These are phyloP conservation scores for Mycena rosella DNA, from an alignment of 768 basidiomycete genomes.

Conservation along the genomic window DNA sequence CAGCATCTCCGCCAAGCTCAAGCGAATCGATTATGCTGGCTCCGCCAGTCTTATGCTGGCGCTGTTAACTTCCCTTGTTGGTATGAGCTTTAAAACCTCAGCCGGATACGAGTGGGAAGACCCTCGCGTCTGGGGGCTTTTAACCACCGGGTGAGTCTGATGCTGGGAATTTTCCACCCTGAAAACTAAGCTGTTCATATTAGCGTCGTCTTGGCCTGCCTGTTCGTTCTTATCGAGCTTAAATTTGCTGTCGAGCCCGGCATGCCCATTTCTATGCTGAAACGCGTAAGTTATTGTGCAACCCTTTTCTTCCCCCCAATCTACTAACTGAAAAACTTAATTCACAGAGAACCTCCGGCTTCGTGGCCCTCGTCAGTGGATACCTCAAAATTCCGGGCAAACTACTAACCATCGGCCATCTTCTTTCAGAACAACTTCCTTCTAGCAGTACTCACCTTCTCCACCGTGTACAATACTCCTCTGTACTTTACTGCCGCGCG, in stretches of 20 bases:
- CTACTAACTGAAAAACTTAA: constrained; percentile 40
- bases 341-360: constrained; percentile 63
- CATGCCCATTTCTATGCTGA: constrained; percentile 63
- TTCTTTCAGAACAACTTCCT: constrained; percentile 26
- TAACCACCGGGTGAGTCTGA: constrained; percentile 41
- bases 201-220: constrained; percentile 55
- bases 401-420: not conserved
- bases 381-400: not conserved
- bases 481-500: constrained; percentile 75
- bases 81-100: constrained; percentile 30
- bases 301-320: constrained; percentile 41
- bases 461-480: constrained; percentile 73
- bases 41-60: constrained; percentile 67
- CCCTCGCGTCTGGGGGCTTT: constrained; percentile 64
- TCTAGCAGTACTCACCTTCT: constrained; percentile 19
- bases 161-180: not conserved
- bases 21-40: constrained; percentile 73
- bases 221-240: constrained; percentile 73
- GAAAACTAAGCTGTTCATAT: not conserved
- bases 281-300: constrained; percentile 46
- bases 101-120: constrained; percentile 51
- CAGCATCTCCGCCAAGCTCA: constrained; percentile 52
- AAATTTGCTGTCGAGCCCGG: constrained; percentile 71
- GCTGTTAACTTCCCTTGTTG: constrained; percentile 55
- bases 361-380: constrained; percentile 35